Conservation (phyloP, 148 eudicot genomes). For the Arbutus unedo region DNA sequence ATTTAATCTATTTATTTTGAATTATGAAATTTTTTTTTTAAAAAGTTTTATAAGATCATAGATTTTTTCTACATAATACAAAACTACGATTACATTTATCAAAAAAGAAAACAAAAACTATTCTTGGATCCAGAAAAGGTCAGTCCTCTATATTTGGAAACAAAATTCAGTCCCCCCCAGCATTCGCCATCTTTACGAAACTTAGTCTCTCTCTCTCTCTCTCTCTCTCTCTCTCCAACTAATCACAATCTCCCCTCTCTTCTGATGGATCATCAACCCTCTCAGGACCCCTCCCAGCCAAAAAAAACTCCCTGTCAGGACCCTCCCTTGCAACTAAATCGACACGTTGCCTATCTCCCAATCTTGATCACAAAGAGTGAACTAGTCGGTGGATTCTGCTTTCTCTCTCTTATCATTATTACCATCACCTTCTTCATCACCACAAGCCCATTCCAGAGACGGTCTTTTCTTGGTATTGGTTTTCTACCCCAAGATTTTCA, state of each 20-base stretch:
- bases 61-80: too few species aligned
- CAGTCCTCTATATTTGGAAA: neutral
- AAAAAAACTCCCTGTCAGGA: slow-evolving; percentile 12
- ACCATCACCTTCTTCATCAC: slow-evolving; percentile 20
- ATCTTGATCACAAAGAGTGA: slow-evolving; percentile 26
- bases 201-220: too few species aligned
- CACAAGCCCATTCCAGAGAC: slow-evolving; percentile 27
- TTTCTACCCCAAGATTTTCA: slow-evolving; percentile 18
- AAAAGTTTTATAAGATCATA: too few species aligned
- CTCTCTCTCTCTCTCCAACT: neutral
- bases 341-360: slow-evolving; percentile 7
- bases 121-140: neutral
- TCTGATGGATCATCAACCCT: slow-evolving; percentile 54
- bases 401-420: slow-evolving; percentile 26
- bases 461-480: slow-evolving; percentile 10
- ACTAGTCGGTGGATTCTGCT: slow-evolving; percentile 19
- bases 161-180: neutral
- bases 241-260: slow-evolving; percentile 16
- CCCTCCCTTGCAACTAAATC: slow-evolving; percentile 13
- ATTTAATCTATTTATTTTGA: too few species aligned
- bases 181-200: neutral
- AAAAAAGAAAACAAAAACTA: neutral
- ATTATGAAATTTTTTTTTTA: too few species aligned
- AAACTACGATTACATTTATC: too few species aligned
- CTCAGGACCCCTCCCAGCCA: slow-evolving; percentile 9